Evolutionary conservation across 192 early-diverging fungal genomes (phyloP).

Genomic region (Rhizoclosmatium sp.): DNA sequence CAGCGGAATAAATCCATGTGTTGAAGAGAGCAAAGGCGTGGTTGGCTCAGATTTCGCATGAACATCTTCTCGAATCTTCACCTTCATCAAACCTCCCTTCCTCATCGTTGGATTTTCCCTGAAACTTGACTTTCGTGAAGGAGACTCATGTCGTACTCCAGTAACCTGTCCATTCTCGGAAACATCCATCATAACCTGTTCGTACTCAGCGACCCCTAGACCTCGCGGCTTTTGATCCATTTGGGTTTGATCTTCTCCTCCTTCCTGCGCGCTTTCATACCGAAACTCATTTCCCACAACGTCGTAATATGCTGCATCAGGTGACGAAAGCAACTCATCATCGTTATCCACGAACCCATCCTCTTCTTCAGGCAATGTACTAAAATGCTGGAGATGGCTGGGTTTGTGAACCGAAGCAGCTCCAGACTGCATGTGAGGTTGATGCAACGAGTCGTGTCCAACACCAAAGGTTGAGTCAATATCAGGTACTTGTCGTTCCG

Average conservation of each 20-base stretch:
- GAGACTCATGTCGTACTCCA: not conserved
- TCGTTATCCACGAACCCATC: not conserved
- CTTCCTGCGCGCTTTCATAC: not conserved
- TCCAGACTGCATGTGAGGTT: not conserved
- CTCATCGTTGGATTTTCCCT: not conserved
- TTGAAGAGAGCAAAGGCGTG: constrained; percentile 1
- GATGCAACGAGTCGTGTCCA: not conserved
- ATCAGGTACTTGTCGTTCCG: constrained; percentile 2
- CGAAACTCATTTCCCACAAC: not conserved
- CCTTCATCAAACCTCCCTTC: not conserved
- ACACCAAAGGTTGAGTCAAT: not conserved
- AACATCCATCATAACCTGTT: not conserved
- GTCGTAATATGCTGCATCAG: constrained; percentile 1
- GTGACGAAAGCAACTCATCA: not conserved
- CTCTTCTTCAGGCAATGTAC: not conserved
- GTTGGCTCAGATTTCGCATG: not conserved
- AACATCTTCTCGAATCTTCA: not conserved
- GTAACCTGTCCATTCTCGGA: not conserved
- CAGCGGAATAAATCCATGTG: not conserved
- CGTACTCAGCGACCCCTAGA: not conserved
- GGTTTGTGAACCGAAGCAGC: not conserved
- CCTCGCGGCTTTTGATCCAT: not conserved
- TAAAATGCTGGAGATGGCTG: not conserved
- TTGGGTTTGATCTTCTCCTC: not conserved
- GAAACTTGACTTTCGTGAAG: not conserved